phyloP scores from a whole-genome alignment of 306 rosid genomes.

The Cicer bijugum region DNA sequence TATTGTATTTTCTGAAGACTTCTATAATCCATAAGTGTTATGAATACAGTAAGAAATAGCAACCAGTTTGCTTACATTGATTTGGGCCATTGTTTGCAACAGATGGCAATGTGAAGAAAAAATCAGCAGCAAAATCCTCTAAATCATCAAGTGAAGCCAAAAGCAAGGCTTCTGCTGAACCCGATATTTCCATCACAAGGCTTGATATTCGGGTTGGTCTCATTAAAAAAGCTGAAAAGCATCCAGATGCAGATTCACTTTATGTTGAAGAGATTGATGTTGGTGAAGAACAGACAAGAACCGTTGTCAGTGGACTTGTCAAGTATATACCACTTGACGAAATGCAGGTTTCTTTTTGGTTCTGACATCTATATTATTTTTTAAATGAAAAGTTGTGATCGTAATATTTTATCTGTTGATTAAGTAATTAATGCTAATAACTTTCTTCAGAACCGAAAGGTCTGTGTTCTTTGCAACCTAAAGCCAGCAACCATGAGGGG shows the following conservation, averaged over 20 bases:
- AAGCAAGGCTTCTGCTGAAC: slow-evolving; percentile 59
- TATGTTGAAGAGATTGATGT: slow-evolving; percentile 95
- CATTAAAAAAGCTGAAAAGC: slow-evolving; percentile 75
- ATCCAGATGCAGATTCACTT: slow-evolving; percentile 92
- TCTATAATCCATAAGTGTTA: neutral
- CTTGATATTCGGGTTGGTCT: slow-evolving; percentile 92
- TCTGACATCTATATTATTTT: slow-evolving; percentile 21
- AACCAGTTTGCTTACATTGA: slow-evolving; percentile 20
- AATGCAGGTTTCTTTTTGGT: slow-evolving; percentile 75
- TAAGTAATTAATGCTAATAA: slow-evolving; percentile 35
- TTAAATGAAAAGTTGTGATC: slow-evolving; percentile 6
- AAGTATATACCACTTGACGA: slow-evolving; percentile 84
- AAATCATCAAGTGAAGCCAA: slow-evolving; percentile 58
- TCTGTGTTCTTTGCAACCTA: slow-evolving; percentile 90
- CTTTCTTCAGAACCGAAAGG: slow-evolving; percentile 80
- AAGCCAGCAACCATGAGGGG: slow-evolving; percentile 90
- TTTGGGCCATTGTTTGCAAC: slow-evolving; percentile 41
- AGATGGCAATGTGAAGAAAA: slow-evolving; percentile 73
- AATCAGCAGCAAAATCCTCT: slow-evolving; percentile 44
- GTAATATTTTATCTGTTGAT: slow-evolving; percentile 6
- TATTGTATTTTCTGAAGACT: slow-evolving; percentile 7
- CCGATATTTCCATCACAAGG: slow-evolving; percentile 74
- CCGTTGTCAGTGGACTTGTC: slow-evolving; percentile 96
- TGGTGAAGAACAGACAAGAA: slow-evolving; percentile 80
- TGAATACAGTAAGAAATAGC: neutral